A percentile compares a stretch with the other conserved stretches of the same genome.
phyloP scores from a whole-genome alignment of 2,329 filamentous ascomycete genomes.

The Fusarium globosum region DNA sequence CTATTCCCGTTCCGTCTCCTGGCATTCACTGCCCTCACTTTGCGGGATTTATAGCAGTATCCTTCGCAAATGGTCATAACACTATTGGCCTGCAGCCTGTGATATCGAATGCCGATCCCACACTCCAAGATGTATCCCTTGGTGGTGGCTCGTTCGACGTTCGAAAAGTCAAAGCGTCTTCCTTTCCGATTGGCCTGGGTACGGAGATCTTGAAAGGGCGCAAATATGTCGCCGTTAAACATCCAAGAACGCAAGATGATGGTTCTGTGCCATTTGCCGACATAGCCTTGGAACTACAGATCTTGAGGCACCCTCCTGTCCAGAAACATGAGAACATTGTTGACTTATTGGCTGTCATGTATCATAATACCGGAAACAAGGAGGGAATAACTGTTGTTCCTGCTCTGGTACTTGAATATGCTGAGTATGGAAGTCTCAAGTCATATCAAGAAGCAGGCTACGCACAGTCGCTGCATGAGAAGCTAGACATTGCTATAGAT shows the following conservation, averaged over 20 bases:
- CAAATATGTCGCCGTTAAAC: constrained; percentile 1
- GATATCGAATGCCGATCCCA: not conserved
- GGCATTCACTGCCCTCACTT: not conserved
- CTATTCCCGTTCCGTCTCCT: not conserved
- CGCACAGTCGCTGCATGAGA: not conserved
- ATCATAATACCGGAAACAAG: not conserved
- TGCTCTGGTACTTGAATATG: constrained; percentile 1
- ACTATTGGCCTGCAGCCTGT: not conserved
- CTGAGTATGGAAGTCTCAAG: not conserved
- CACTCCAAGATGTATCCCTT: not conserved
- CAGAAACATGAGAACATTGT: constrained; percentile 5
- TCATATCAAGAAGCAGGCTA: constrained; percentile 8
- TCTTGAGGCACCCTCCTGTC: not conserved
- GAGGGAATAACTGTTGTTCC: not conserved
- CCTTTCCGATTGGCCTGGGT: not conserved
- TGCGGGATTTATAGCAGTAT: constrained; percentile 11
- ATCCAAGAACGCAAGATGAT: not conserved
- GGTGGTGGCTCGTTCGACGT: constrained; percentile 9
- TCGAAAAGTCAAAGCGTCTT: constrained; percentile 3
- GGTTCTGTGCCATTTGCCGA: not conserved
- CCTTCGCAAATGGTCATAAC: not conserved
- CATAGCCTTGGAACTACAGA: constrained; percentile 1
- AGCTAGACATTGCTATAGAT: not conserved
- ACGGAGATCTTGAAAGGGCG: not conserved
- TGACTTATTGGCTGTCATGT: not conserved